A percentile compares a stretch with the other conserved stretches of the same genome.
Conservation (phyloP, 495 filamentous ascomycete species). For the Margaritispora aquatica region DNA sequence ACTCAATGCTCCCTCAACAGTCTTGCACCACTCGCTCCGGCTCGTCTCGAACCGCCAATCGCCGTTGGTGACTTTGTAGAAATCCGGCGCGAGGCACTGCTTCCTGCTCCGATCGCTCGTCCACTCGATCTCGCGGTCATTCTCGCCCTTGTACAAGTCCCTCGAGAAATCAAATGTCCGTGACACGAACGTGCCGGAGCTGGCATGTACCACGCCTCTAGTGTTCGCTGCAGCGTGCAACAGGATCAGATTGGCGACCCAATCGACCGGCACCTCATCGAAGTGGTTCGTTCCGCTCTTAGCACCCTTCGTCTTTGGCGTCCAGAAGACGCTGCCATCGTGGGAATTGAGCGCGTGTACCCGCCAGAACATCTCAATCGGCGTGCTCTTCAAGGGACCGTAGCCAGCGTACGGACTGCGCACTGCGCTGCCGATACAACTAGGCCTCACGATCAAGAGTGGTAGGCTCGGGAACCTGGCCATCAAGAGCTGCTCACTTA, state of each 20-base stretch:
- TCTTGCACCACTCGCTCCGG: neutral
- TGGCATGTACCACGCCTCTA: constrained; percentile 9
- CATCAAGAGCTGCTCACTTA: constrained; percentile 8
- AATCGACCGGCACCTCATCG: constrained; percentile 12
- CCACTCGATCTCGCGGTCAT: neutral
- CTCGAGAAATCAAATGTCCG: neutral
- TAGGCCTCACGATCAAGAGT: constrained; percentile 7
- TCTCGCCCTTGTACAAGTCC: neutral
- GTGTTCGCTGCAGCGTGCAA: constrained; percentile 7
- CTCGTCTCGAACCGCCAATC: neutral
- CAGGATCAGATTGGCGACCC: constrained; percentile 14
- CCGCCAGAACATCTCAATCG: constrained; percentile 1
- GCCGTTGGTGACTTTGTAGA: neutral
- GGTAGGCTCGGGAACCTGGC: constrained; percentile 5
- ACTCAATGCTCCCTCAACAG: neutral
- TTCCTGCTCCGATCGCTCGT: neutral
- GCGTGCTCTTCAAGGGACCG: constrained; percentile 1
- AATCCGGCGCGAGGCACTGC: neutral
- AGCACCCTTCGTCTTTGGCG: too few relatives aligned
- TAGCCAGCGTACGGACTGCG: constrained; percentile 9
- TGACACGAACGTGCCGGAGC: neutral
- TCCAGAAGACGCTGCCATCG: neutral
- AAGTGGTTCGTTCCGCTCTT: constrained; percentile 4
- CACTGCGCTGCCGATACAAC: constrained; percentile 9
- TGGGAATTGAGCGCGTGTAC: neutral